A percentile compares a stretch with the other conserved stretches of the same genome.
These are phyloP conservation scores for Entomortierella parvispora DNA, from an alignment of 192 early-diverging fungal species.

Conservation along the genomic window DNA sequence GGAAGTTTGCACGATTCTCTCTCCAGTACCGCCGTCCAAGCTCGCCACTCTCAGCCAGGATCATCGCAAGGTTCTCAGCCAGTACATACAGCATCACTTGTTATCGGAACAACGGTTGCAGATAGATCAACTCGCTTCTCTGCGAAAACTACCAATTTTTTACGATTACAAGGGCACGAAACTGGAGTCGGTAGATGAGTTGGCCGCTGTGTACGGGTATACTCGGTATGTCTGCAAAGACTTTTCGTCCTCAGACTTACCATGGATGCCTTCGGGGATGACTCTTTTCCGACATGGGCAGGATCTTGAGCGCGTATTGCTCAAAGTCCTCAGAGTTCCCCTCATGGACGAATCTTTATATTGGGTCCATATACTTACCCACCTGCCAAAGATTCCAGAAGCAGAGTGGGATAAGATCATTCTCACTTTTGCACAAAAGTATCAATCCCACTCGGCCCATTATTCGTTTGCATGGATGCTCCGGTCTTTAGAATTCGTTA, in stretches of 20 bases:
- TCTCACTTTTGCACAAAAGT: not conserved
- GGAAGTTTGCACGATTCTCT: not conserved
- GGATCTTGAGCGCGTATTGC: not conserved
- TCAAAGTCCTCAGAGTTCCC: not conserved
- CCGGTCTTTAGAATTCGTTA: not conserved
- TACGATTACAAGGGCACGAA: too few species aligned
- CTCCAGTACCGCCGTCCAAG: not conserved
- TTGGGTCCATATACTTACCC: slow-evolving; percentile 9
- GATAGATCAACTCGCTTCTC: not conserved
- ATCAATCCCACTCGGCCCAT: slow-evolving; percentile 9
- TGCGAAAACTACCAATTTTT: not conserved
- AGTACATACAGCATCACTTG: slow-evolving; percentile 10
- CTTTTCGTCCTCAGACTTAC: too few species aligned
- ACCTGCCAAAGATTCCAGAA: not conserved
- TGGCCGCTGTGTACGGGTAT: too few species aligned
- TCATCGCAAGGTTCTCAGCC: not conserved
- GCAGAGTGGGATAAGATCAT: slow-evolving; percentile 19
- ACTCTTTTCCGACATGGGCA: not conserved
- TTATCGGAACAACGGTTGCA: not conserved
- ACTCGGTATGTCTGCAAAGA: too few species aligned
- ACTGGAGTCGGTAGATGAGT: too few species aligned
- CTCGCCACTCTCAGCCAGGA: not conserved
- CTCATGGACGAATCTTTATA: slow-evolving; percentile 9
- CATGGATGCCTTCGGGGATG: too few species aligned
- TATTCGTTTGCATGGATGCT: not conserved